These are phyloP conservation scores for Ophiocordyceps camponoti-rufipedis DNA, from an alignment of 2,329 filamentous ascomycete species.

Conservation along the genomic window DNA sequence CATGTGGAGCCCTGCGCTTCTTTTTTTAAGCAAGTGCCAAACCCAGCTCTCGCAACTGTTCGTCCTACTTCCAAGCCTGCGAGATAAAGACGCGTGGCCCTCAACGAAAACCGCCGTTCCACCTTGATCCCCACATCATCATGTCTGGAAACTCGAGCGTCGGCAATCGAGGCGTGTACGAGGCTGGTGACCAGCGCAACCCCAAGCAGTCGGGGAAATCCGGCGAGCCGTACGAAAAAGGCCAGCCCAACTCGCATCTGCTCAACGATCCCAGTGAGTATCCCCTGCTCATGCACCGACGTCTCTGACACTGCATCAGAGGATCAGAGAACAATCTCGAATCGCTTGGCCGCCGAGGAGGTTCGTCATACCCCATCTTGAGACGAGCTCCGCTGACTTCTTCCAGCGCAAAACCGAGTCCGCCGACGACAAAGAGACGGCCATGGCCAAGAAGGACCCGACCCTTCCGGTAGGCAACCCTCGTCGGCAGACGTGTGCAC, in stretches of 20 bases:
- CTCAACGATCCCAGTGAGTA: slow-evolving; percentile 52
- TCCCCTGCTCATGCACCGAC: no score
- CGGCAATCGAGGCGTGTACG: slow-evolving; percentile 48
- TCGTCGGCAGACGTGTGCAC: not conserved
- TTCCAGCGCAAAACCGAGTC: slow-evolving; percentile 20
- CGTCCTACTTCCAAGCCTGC: not conserved
- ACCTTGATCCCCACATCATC: slow-evolving; percentile 2
- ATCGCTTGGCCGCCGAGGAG: slow-evolving; percentile 48
- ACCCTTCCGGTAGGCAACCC: slow-evolving; percentile 30
- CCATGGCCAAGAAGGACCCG: slow-evolving; percentile 36
- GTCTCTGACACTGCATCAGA: slow-evolving; percentile 21
- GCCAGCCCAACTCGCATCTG: slow-evolving; percentile 49
- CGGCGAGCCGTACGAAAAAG: slow-evolving; percentile 50
- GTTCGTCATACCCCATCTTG: slow-evolving; percentile 13
- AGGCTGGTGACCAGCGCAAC: slow-evolving; percentile 61
- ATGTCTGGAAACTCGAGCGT: slow-evolving; percentile 40
- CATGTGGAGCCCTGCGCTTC: not conserved
- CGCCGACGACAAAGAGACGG: slow-evolving; percentile 24
- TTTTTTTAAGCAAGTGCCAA: not conserved
- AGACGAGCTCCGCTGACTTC: slow-evolving; percentile 2
- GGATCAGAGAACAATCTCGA: slow-evolving; percentile 54
- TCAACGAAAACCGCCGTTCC: not conserved
- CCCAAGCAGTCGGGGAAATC: slow-evolving; percentile 32
- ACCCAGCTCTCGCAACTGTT: not conserved
- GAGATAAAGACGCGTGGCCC: not conserved